Evolutionary conservation across 192 early-diverging fungal species (phyloP).

Genomic region (Endogone sp.): DNA sequence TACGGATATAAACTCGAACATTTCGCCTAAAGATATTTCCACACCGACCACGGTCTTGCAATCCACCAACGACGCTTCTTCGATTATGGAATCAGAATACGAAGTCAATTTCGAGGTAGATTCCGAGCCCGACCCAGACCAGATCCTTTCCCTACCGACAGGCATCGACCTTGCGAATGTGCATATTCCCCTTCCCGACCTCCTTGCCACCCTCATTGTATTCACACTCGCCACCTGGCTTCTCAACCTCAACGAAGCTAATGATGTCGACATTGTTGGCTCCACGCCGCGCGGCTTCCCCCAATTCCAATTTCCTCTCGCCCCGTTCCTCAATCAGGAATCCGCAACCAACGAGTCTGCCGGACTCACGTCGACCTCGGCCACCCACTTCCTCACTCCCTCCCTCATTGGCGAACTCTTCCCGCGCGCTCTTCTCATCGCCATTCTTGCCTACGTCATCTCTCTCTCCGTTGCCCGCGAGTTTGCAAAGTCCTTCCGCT

Average conservation of each 20-base stretch:
- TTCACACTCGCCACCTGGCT: constrained; percentile 21
- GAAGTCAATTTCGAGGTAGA: background rate
- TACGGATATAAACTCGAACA: no score
- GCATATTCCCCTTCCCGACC: constrained; percentile 30
- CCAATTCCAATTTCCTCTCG: constrained; percentile 15
- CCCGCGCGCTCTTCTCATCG: constrained; percentile 26
- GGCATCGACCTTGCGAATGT: constrained; percentile 11
- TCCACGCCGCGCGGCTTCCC: constrained; percentile 32
- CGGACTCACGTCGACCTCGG: no score
- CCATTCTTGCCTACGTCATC: constrained; percentile 31
- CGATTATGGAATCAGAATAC: background rate
- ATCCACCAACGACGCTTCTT: no score
- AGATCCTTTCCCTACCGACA: background rate
- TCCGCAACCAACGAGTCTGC: constrained; percentile 20
- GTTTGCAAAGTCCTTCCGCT: constrained; percentile 30
- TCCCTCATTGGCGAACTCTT: constrained; percentile 24
- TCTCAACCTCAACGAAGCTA: constrained; percentile 27
- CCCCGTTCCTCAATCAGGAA: constrained; percentile 20
- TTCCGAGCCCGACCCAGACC: constrained; percentile 9
- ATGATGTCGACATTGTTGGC: constrained; percentile 29
- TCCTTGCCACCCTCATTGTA: constrained; percentile 26
- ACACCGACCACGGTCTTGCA: no score
- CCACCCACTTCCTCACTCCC: constrained; percentile 4
- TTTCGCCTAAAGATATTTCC: no score
- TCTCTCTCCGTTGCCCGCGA: constrained; percentile 34